Conservation (phyloP, 371 early-diverging fungal genomes). For the Fennellomyces sp. region DNA sequence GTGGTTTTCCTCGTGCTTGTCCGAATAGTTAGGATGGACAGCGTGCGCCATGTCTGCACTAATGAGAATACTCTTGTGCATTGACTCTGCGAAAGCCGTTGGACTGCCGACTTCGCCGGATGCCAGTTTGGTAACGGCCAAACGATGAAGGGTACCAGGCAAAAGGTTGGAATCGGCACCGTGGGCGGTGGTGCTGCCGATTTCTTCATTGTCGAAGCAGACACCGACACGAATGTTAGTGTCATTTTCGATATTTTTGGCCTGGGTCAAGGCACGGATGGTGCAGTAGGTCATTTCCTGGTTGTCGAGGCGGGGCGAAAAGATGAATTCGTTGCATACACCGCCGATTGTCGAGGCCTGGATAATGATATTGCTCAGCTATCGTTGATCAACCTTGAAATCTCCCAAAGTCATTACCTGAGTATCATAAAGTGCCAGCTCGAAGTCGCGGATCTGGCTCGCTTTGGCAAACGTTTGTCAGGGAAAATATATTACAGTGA, state of each 20-base stretch:
- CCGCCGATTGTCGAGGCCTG: slow-evolving; percentile 86
- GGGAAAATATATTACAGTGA: not conserved
- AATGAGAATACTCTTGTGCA: slow-evolving; percentile 87
- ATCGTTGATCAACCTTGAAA: not conserved
- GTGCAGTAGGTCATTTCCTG: slow-evolving; percentile 92
- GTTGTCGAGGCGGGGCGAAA: slow-evolving; percentile 94
- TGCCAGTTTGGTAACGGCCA: slow-evolving; percentile 41
- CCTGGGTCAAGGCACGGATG: slow-evolving; percentile 60
- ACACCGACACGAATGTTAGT: slow-evolving; percentile 86
- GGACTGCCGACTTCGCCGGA: slow-evolving; percentile 23
- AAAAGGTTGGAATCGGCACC: slow-evolving; percentile 94
- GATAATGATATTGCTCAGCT: not conserved
- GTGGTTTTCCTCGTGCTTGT: slow-evolving; percentile 91
- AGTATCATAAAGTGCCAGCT: slow-evolving; percentile 88
- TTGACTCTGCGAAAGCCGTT: slow-evolving; percentile 82
- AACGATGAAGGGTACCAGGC: slow-evolving; percentile 72
- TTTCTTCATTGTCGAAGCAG: slow-evolving; percentile 98
- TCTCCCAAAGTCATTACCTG: slow-evolving; percentile 19
- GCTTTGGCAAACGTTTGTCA: slow-evolving; percentile 38
- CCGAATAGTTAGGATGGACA: slow-evolving; percentile 87
- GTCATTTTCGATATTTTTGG: slow-evolving; percentile 61
- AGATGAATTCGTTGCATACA: slow-evolving; percentile 90
- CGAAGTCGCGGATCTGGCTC: slow-evolving; percentile 88
- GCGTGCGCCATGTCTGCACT: slow-evolving; percentile 97
- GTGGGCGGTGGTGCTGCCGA: slow-evolving; percentile 92